Conservation (phyloP, 1,139 yeast genomes). For the Geotrichum macrosporum region DNA sequence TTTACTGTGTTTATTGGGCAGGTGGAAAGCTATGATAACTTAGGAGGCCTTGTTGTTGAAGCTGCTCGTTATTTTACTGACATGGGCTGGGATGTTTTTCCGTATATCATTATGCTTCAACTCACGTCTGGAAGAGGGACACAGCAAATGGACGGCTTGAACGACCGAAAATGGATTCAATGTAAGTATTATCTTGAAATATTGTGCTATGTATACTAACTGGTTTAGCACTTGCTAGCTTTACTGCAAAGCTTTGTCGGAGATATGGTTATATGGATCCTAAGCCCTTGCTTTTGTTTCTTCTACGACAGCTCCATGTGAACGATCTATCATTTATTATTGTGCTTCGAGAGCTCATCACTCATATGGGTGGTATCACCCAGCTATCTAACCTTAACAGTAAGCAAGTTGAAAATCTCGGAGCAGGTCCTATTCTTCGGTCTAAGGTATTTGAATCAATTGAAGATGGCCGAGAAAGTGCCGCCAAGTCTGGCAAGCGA, state of each 20-base stretch:
- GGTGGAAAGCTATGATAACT: slow-evolving; percentile 88
- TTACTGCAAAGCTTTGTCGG: slow-evolving; percentile 39
- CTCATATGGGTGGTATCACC: slow-evolving; percentile 80
- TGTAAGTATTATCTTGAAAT: slow-evolving; percentile 23
- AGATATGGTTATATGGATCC: slow-evolving; percentile 36
- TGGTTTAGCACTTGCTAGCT: slow-evolving; percentile 40
- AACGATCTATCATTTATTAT: slow-evolving; percentile 63
- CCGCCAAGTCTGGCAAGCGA: slow-evolving; percentile 47
- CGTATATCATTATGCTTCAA: slow-evolving; percentile 68
- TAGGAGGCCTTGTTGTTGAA: slow-evolving; percentile 71
- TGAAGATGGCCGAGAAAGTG: slow-evolving; percentile 45
- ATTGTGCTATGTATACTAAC: slow-evolving; percentile 40
- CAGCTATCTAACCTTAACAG: slow-evolving; percentile 60
- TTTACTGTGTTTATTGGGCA: slow-evolving; percentile 43
- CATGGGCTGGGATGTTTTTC: slow-evolving; percentile 82
- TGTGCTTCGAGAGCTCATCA: slow-evolving; percentile 63
- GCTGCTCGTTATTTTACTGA: slow-evolving; percentile 74
- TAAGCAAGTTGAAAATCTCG: slow-evolving; percentile 61
- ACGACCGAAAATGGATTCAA: slow-evolving; percentile 82
- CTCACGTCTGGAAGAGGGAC: slow-evolving; percentile 65
- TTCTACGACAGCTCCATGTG: slow-evolving; percentile 60
- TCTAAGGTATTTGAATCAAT: slow-evolving; percentile 57
- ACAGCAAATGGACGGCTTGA: slow-evolving; percentile 73
- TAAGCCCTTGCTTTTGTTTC: slow-evolving; percentile 48
- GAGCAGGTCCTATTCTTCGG: slow-evolving; percentile 59